Conservation (phyloP, 1,284 basidiomycete species). For the Nidula niveotomentosa region DNA sequence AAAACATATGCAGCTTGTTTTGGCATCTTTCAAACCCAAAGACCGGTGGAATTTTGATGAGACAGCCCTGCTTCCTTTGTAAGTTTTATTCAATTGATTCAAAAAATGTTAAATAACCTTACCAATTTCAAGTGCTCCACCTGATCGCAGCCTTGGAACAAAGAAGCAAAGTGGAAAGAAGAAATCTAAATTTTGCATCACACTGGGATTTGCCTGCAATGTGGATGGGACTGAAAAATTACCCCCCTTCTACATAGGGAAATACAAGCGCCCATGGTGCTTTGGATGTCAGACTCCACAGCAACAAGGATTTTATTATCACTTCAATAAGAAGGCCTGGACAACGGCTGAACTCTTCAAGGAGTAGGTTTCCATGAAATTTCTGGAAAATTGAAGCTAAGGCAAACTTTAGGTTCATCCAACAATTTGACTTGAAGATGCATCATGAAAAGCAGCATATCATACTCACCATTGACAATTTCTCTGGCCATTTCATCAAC, state of each 20-base stretch:
- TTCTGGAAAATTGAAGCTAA: background rate
- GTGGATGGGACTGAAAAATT: background rate
- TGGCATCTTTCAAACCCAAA: too few species aligned
- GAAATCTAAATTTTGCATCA: constrained; percentile 1
- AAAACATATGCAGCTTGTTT: too few species aligned
- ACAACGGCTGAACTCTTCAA: background rate
- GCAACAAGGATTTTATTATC: background rate
- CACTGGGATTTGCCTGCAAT: background rate
- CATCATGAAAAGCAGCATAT: background rate
- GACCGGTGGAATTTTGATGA: too few species aligned
- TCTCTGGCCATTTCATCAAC: background rate
- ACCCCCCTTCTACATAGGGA: background rate
- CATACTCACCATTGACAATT: background rate
- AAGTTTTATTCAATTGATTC: too few species aligned
- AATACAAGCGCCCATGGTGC: background rate
- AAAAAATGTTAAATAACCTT: too few species aligned
- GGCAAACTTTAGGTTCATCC: background rate
- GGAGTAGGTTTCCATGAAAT: background rate
- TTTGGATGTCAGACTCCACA: background rate
- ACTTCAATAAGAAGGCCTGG: background rate
- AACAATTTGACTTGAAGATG: background rate
- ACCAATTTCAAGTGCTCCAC: background rate
- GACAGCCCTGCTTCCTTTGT: too few species aligned
- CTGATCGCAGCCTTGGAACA: constrained; percentile 4
- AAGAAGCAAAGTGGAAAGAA: constrained; percentile 4